Conservation (phyloP, 345 rosid genomes). For the Boechera divaricarpa region DNA sequence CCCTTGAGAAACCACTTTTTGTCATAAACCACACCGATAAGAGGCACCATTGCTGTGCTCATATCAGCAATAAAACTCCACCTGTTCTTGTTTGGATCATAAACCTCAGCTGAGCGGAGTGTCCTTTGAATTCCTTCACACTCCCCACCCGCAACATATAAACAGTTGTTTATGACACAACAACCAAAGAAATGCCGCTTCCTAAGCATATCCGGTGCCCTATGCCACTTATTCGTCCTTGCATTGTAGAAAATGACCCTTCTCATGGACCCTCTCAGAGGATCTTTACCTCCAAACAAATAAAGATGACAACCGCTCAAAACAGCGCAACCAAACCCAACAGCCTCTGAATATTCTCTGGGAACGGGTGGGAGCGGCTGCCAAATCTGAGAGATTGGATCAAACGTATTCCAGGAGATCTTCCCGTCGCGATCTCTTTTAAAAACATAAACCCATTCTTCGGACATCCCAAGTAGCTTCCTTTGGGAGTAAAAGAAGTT, state of each 20-base stretch:
- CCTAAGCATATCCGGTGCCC: constrained; percentile 96
- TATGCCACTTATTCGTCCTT: constrained; percentile 93
- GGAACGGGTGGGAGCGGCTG: constrained; percentile 99
- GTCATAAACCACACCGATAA: constrained; percentile 85
- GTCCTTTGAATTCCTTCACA: constrained; percentile 95
- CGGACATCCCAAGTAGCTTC: constrained; percentile 80
- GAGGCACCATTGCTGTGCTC: constrained; percentile 99
- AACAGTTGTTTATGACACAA: constrained; percentile 90
- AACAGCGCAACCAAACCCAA: constrained; percentile 98
- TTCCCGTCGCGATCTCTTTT: constrained; percentile 91
- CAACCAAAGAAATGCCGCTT: constrained; percentile 94
- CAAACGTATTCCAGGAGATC: constrained; percentile 93
- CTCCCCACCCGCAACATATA: constrained; percentile 98
- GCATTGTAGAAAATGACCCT: constrained; percentile 88
- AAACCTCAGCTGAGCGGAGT: constrained; percentile 92
- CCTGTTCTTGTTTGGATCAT: constrained; percentile 82
- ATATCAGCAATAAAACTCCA: constrained; percentile 94
- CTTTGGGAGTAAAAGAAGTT: constrained; percentile 81
- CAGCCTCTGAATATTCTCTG: constrained; percentile 83
- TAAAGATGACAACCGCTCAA: constrained; percentile 89
- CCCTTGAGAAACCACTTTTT: constrained; percentile 96
- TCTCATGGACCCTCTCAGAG: constrained; percentile 85
- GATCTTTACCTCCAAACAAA: constrained; percentile 97
- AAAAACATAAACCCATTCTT: constrained; percentile 96
- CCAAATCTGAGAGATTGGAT: constrained; percentile 78